A percentile compares a stretch with the other conserved stretches of the same genome.
Evolutionary conservation across 768 basidiomycete species (phyloP).

Genomic region (Collybia mongolica): DNA sequence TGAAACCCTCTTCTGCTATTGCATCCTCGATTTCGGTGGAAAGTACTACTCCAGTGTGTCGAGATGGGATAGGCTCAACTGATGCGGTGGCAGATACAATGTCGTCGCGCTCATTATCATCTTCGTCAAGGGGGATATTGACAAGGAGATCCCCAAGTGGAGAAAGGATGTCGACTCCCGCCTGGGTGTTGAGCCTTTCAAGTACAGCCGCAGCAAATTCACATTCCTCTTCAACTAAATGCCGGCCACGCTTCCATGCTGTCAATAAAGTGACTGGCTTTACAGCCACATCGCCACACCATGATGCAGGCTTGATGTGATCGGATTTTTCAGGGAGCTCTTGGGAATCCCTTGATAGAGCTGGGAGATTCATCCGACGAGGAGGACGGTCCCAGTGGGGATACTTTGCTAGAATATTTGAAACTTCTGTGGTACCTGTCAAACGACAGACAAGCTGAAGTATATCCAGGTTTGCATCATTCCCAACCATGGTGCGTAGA

Average conservation of each 20-base stretch:
- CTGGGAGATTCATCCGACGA: conserved; percentile 29
- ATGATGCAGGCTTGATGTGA: conserved; percentile 34
- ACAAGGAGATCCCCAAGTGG: conserved; percentile 8
- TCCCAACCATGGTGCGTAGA: conserved; percentile 31
- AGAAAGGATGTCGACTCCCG: conserved; percentile 7
- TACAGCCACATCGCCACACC: conserved; percentile 29
- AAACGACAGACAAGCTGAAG: conserved; percentile 24
- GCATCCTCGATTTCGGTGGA: background rate
- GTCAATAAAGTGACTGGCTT: conserved; percentile 22
- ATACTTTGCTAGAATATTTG: conserved; percentile 32
- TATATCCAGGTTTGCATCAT: conserved; percentile 26
- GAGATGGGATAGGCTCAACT: too few species aligned
- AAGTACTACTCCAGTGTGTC: too few species aligned
- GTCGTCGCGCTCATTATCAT: conserved; percentile 1
- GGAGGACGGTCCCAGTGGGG: conserved; percentile 38
- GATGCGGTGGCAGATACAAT: too few species aligned
- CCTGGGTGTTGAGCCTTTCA: background rate
- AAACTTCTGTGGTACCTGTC: conserved; percentile 27
- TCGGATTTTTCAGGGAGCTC: conserved; percentile 22
- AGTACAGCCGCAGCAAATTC: conserved; percentile 18
- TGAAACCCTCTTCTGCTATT: background rate
- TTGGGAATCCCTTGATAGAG: conserved; percentile 19
- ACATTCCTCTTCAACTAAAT: conserved; percentile 19
- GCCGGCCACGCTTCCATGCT: conserved; percentile 26
- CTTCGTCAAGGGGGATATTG: conserved; percentile 4